Conservation (phyloP, 805 yeast genomes). For the Saccharomycopsis schoenii region DNA sequence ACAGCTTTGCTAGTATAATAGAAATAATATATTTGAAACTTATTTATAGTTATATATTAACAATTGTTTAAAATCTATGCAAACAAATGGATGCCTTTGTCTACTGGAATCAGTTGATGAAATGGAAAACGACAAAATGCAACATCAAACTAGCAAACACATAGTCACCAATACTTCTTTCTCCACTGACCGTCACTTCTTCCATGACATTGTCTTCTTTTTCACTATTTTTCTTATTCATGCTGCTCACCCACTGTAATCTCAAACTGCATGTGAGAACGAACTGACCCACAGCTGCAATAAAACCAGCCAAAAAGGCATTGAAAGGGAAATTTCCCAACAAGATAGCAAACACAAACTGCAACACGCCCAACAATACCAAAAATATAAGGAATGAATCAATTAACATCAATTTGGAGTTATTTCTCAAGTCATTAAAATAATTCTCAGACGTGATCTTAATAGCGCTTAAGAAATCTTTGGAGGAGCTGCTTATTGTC, state of each 20-base stretch:
- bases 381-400: constrained; percentile 70
- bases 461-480: constrained; percentile 10
- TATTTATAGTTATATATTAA: not conserved
- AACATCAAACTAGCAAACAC: constrained; percentile 77
- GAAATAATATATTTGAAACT: not conserved
- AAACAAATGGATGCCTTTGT: not conserved
- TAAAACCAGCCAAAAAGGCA: constrained; percentile 90
- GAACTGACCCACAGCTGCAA: constrained; percentile 89
- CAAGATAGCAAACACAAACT: constrained; percentile 64
- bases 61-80: not conserved
- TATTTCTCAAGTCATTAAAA: constrained; percentile 4
- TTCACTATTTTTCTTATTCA: constrained; percentile 22
- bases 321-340: constrained; percentile 94
- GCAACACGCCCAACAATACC: constrained; percentile 65
- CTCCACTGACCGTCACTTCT: constrained; percentile 30
- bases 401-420: constrained; percentile 42
- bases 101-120: constrained; percentile 51
- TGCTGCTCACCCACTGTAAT: constrained; percentile 43
- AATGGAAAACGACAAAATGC: constrained; percentile 84
- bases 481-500: not conserved
- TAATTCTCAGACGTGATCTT: constrained; percentile 12
- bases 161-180: constrained; percentile 74
- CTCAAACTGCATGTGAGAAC: constrained; percentile 78
- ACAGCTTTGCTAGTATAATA: not conserved
- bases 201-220: constrained; percentile 10